These are phyloP conservation scores for Moniliophthora roreri DNA, from an alignment of 1,284 basidiomycete species.

Conservation along the genomic window DNA sequence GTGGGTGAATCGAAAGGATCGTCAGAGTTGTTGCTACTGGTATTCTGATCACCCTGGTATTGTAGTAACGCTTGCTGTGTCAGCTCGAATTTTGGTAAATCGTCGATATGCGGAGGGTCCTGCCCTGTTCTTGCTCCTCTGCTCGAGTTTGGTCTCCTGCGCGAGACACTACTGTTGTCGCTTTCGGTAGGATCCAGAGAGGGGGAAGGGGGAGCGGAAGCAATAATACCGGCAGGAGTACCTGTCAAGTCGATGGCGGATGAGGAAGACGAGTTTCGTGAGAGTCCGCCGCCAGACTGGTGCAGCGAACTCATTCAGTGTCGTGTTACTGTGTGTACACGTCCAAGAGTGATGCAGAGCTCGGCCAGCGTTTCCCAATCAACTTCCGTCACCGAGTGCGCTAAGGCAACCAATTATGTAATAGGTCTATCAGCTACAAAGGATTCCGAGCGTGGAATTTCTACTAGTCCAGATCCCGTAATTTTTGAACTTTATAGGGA, in stretches of 20 bases:
- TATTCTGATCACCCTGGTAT: slow-evolving; percentile 18
- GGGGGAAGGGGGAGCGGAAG: slow-evolving; percentile 47
- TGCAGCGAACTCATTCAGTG: slow-evolving; percentile 4
- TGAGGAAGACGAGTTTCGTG: slow-evolving; percentile 36
- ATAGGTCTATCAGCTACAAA: too few relatives aligned
- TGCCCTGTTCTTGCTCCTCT: slow-evolving; percentile 38
- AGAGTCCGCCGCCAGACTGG: not conserved
- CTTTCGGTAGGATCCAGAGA: slow-evolving; percentile 48
- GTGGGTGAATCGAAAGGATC: slow-evolving; percentile 44
- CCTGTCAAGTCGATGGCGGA: slow-evolving; percentile 58
- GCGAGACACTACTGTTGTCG: slow-evolving; percentile 40
- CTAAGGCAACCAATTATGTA: too few relatives aligned
- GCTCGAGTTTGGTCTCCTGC: slow-evolving; percentile 60
- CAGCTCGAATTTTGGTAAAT: slow-evolving; percentile 21
- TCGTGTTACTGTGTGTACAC: too few relatives aligned
- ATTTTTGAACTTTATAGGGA: too few relatives aligned
- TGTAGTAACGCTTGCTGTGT: slow-evolving; percentile 19
- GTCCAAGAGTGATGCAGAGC: too few relatives aligned
- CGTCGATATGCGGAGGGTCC: slow-evolving; percentile 40
- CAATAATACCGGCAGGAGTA: slow-evolving; percentile 43
- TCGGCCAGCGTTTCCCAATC: too few relatives aligned
- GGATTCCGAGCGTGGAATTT: too few relatives aligned
- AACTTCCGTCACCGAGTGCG: too few relatives aligned
- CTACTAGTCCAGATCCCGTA: too few relatives aligned
- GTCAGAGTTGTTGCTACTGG: slow-evolving; percentile 31